Evolutionary conservation across 352 stramenopile species (phyloP), one percentile per base, ranked within the genome.

Genomic region (Phytophthora sansomeana): DNA sequence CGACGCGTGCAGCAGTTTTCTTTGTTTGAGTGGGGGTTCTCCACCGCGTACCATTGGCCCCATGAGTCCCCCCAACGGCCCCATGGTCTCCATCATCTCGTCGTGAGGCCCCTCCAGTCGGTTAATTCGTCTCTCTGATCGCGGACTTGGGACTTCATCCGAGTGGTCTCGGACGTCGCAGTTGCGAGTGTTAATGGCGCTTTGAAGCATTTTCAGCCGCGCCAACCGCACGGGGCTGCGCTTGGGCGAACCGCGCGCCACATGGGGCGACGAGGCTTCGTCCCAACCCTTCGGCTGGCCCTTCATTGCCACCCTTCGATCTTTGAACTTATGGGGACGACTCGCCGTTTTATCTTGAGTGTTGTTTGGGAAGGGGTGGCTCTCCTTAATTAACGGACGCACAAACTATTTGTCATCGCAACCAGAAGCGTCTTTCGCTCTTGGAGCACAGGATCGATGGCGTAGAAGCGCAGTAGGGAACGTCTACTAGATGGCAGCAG

Each of bases 141-240:
- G 58, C 9, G 72, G 59, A 54, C 61, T 73, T 5, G 66, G 43
- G 13, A 67, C 19, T 30, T 77, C 65, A 13, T 69, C 67, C 1
- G 63, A 61, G 32, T 79, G 67, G 43, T 91, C 82, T 17, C 80
- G 80, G 6, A 91, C 48, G 29, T 92, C 79, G 56, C 83, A 92
- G 47, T 91, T 92, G 38, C 84, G 81, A 2, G 85, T 85, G 52
- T 93, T 91, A 72, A 95, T 92, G 8, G 87, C 83, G 10, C 77
- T 85, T 64, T 94, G 87, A 38, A 95, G 73, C 81, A 94, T 94
- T 59, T 94, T 92, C 19, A 95, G 77, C 8, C 87, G 64, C 11
- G 82, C 84, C 26, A 94, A 85, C 5, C 85, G 84, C 55, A 92
- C 85, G 10, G 87, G 85, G 36, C 79, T 92, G 50, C 82, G 89